Conservation (phyloP, 2,329 filamentous ascomycete species). For the Colletotrichum musae region DNA sequence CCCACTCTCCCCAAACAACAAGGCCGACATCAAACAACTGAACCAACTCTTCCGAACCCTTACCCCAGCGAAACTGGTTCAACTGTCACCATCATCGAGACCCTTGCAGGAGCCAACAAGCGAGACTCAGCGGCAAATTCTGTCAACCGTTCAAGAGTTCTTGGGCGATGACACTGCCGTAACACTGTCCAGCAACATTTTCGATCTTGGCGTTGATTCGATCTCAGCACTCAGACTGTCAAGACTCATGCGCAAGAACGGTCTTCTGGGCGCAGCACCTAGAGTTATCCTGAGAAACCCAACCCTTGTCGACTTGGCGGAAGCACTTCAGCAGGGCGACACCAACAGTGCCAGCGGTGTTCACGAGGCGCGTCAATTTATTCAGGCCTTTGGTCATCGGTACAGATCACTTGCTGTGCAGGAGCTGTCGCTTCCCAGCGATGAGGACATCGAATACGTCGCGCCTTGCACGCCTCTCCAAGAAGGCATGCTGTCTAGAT, state of each 20-base stretch:
- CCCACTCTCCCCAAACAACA: constrained; percentile 90
- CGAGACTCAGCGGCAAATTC: constrained; percentile 62
- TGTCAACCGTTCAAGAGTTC: constrained; percentile 68
- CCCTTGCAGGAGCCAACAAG: constrained; percentile 46
- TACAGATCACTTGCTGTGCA: constrained; percentile 69
- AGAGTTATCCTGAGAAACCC: constrained; percentile 77
- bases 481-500: constrained; percentile 85
- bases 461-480: constrained; percentile 89
- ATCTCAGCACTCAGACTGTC: constrained; percentile 84
- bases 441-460: constrained; percentile 76
- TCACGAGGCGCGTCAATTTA: constrained; percentile 69
- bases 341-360: constrained; percentile 45
- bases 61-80: constrained; percentile 72
- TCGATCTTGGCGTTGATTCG: constrained; percentile 90
- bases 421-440: constrained; percentile 2
- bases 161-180: constrained; percentile 62
- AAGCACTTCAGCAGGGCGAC: constrained; percentile 48
- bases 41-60: constrained; percentile 76
- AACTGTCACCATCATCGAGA: constrained; percentile 55
- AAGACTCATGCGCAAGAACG: constrained; percentile 72
- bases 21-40: constrained; percentile 82
- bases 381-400: constrained; percentile 76
- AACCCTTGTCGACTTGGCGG: constrained; percentile 62
- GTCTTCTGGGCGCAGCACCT: constrained; percentile 73
- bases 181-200: constrained; percentile 75